Evolutionary conservation across 345 rosid species (phyloP).

Genomic region (Fremontodendron californicum): DNA sequence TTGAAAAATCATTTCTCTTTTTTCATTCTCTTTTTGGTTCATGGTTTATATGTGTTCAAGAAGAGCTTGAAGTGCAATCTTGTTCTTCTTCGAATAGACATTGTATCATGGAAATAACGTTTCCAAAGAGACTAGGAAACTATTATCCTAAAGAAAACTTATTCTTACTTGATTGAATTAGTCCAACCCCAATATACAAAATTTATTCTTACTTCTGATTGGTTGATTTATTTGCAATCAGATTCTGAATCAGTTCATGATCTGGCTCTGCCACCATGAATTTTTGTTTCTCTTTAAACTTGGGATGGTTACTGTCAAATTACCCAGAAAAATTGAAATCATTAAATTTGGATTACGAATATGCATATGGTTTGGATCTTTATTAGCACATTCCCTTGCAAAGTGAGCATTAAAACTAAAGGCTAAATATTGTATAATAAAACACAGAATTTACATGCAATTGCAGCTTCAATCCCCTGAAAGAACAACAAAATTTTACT

Average conservation of each 20-base stretch:
- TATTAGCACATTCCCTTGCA: neutral
- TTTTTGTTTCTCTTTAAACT: neutral
- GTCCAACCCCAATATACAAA: too few relatives aligned
- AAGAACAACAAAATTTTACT: neutral
- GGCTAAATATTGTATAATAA: neutral
- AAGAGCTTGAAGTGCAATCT: too few relatives aligned
- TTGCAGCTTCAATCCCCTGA: neutral
- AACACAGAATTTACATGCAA: neutral
- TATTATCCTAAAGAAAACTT: too few relatives aligned
- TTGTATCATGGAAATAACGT: too few relatives aligned
- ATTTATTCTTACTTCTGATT: too few relatives aligned
- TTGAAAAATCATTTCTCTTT: too few relatives aligned
- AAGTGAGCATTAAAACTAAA: neutral
- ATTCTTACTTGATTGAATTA: too few relatives aligned
- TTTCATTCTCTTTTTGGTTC: too few relatives aligned
- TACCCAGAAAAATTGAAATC: too few relatives aligned
- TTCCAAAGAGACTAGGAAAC: too few relatives aligned
- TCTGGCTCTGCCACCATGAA: neutral
- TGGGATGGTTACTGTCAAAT: neutral
- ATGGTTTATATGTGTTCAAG: too few relatives aligned
- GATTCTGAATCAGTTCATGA: neutral
- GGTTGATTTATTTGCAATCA: neutral
- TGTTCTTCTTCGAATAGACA: too few relatives aligned
- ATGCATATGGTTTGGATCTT: neutral
- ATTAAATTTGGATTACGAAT: neutral